phyloP scores from a whole-genome alignment of 2,329 filamentous ascomycete species.

The Exserohilum turcica region DNA sequence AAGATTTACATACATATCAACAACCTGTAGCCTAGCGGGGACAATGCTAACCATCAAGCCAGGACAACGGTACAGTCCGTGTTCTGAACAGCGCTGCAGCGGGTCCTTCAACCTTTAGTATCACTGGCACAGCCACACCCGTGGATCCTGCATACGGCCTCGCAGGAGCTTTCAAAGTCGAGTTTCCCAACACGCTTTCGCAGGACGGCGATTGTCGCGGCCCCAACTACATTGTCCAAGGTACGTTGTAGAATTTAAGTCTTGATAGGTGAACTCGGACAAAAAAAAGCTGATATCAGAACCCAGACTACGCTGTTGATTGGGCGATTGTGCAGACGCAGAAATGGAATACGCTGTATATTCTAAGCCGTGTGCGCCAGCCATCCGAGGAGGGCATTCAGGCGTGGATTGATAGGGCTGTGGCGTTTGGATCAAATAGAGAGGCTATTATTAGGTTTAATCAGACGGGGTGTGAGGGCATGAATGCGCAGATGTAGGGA shows the following conservation, averaged over 20 bases:
- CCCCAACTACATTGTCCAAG: conserved; percentile 41
- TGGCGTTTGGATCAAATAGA: conserved; percentile 22
- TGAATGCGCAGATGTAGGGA: background rate
- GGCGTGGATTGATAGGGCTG: conserved; percentile 19
- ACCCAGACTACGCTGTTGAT: conserved; percentile 29
- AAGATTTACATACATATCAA: background rate
- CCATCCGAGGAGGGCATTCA: conserved; percentile 26
- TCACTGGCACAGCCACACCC: conserved; percentile 31
- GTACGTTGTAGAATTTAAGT: conserved; percentile 13
- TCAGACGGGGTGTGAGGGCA: conserved; percentile 22
- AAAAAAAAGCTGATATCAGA: background rate
- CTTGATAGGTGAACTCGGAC: too few relatives aligned
- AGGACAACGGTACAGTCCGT: conserved; percentile 32
- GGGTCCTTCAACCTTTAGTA: conserved; percentile 19
- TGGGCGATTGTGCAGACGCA: conserved; percentile 40
- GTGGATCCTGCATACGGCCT: conserved; percentile 27
- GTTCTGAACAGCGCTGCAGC: conserved; percentile 32
- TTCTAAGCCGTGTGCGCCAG: conserved; percentile 32
- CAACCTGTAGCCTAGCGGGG: too few relatives aligned
- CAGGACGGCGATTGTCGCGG: conserved; percentile 23
- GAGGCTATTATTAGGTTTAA: conserved; percentile 25
- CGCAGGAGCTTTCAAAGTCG: conserved; percentile 31
- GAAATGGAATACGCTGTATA: conserved; percentile 36
- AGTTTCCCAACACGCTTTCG: conserved; percentile 26
- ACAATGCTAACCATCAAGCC: background rate